Percentiles rank a stretch among this genome's conserved stretches.
Evolutionary conservation across 495 filamentous ascomycete species (phyloP).

Genomic region (Penicillium fimorum): DNA sequence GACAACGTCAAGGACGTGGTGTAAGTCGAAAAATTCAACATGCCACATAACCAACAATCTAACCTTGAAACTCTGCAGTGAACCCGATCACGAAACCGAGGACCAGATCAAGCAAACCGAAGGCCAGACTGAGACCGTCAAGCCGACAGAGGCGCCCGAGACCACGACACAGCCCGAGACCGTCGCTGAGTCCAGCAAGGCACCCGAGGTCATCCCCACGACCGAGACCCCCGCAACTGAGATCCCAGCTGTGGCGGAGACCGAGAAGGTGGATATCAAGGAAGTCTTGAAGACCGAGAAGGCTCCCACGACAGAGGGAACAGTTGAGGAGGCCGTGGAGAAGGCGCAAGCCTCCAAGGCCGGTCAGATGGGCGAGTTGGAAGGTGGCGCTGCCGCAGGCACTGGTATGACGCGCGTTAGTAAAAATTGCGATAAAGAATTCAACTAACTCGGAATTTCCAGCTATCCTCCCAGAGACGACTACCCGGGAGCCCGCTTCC

Average conservation of each 20-base stretch:
- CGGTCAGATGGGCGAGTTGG: constrained; percentile 20
- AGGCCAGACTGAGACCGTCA: constrained; percentile 25
- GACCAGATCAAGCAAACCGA: constrained; percentile 39
- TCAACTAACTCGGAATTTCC: constrained; percentile 4
- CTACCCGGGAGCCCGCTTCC: constrained; percentile 21
- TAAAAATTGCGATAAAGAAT: constrained; percentile 3
- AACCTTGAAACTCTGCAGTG: constrained; percentile 17
- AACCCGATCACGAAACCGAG: constrained; percentile 37
- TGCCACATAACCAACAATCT: neutral
- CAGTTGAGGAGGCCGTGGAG: constrained; percentile 25
- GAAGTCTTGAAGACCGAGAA: constrained; percentile 20
- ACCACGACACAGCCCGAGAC: constrained; percentile 23
- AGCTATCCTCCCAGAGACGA: constrained; percentile 28
- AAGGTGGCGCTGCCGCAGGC: constrained; percentile 18
- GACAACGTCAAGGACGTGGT: constrained; percentile 33
- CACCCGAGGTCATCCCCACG: constrained; percentile 15
- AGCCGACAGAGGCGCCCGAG: constrained; percentile 11
- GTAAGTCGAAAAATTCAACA: constrained; percentile 34
- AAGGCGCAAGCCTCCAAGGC: constrained; percentile 32
- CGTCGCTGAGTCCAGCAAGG: constrained; percentile 23
- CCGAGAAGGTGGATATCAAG: constrained; percentile 13
- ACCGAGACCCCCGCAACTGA: constrained; percentile 22
- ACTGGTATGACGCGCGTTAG: constrained; percentile 16
- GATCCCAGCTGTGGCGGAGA: constrained; percentile 18
- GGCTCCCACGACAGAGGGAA: constrained; percentile 17